A percentile compares a stretch with the other conserved stretches of the same genome.
Evolutionary conservation across 768 basidiomycete genomes (phyloP).

Genomic region (Mycena galopus): DNA sequence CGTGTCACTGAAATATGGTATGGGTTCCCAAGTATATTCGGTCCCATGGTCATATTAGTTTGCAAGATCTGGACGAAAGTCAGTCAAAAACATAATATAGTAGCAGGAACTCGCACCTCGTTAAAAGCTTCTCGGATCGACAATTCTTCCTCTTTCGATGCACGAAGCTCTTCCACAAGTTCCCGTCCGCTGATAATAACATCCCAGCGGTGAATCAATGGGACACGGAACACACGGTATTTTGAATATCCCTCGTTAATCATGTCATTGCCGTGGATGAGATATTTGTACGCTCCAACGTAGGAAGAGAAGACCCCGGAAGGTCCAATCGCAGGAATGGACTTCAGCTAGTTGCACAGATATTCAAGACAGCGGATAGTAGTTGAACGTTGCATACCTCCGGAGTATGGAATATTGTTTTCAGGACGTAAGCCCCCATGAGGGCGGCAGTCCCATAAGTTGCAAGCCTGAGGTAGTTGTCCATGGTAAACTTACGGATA

Average conservation of each 20-base stretch:
- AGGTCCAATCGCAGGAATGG: conserved; percentile 32
- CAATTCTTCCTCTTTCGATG: conserved; percentile 38
- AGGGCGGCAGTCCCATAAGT: conserved; percentile 15
- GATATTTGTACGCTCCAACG: conserved; percentile 22
- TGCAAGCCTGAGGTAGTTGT: conserved; percentile 16
- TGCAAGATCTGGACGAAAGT: conserved; percentile 21
- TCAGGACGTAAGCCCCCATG: conserved; percentile 11
- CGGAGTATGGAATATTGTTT: background rate
- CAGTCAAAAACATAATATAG: background rate
- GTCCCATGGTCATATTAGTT: conserved; percentile 32
- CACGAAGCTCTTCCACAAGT: conserved; percentile 38
- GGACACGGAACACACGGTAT: conserved; percentile 34
- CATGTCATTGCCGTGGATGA: conserved; percentile 25
- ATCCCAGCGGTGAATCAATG: conserved; percentile 36
- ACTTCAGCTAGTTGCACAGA: conserved; percentile 8
- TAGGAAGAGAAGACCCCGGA: conserved; percentile 29
- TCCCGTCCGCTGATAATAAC: conserved; percentile 36
- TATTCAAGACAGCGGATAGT: background rate
- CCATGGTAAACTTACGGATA: background rate
- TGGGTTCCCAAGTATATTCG: conserved; percentile 33
- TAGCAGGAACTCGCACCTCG: conserved; percentile 9
- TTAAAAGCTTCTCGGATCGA: conserved; percentile 35
- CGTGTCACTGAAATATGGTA: conserved; percentile 33
- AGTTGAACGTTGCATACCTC: background rate
- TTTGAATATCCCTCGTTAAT: conserved; percentile 29